These are phyloP conservation scores for Erythrophleum fordii DNA, from an alignment of 306 rosid species.

Conservation along the genomic window DNA sequence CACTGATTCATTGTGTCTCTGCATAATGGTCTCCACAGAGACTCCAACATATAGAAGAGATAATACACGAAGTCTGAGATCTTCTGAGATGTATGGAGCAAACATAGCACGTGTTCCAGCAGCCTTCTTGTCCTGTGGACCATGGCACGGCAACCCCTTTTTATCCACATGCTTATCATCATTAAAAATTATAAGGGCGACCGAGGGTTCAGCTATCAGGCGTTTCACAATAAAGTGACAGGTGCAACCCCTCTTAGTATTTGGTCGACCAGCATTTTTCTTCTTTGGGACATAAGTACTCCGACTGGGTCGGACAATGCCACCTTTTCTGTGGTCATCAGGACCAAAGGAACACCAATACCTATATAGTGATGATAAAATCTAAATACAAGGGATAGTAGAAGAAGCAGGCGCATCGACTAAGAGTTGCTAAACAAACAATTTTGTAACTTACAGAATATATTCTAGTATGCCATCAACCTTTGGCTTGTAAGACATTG, in stretches of 20 bases:
- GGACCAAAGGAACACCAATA: conserved; percentile 99
- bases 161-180: conserved; percentile 87
- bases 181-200: conserved; percentile 81
- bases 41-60: conserved; percentile 86
- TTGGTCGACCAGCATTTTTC: conserved; percentile 88
- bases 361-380: conserved; percentile 50
- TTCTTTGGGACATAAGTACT: conserved; percentile 76
- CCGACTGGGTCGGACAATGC: conserved; percentile 81
- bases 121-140: conserved; percentile 85
- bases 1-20: conserved; percentile 87
- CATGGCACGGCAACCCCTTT: conserved; percentile 90
- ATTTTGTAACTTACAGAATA: conserved; percentile 69
- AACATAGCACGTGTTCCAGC: conserved; percentile 88
- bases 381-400: conserved; percentile 16
- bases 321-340: conserved; percentile 90
- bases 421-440: conserved; percentile 2
- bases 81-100: conserved; percentile 94
- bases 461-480: conserved; percentile 94
- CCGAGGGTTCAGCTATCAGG: conserved; percentile 84
- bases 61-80: conserved; percentile 80
- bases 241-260: conserved; percentile 90
- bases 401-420: conserved; percentile 14
- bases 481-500: conserved; percentile 72
- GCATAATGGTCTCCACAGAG: conserved; percentile 96
- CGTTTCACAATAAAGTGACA: conserved; percentile 95